phyloP scores from a whole-genome alignment of 106 monocot genomes.

The Iris macrosiphon region DNA sequence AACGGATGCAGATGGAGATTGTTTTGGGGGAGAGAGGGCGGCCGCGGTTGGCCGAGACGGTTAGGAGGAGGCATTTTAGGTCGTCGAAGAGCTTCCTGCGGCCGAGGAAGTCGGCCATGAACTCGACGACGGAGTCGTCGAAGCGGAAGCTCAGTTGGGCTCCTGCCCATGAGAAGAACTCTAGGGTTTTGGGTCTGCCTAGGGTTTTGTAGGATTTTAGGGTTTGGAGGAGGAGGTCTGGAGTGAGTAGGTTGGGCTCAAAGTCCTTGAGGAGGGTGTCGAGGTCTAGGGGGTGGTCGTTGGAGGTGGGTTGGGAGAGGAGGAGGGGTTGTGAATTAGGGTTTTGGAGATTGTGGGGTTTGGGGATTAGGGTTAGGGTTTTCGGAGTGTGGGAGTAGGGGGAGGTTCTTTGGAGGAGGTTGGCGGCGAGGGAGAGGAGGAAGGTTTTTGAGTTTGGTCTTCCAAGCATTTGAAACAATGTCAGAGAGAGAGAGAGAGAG shows the following conservation, averaged over 20 bases:
- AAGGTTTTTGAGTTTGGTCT: too few relatives aligned
- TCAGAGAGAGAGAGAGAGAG: too few relatives aligned
- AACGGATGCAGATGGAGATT: slow-evolving; percentile 22
- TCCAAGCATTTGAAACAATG: too few relatives aligned
- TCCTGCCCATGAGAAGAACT: slow-evolving; percentile 46
- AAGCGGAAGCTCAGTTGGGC: slow-evolving; percentile 24
- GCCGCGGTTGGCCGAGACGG: slow-evolving; percentile 12
- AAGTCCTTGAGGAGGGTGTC: slow-evolving; percentile 14
- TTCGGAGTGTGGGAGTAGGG: too few relatives aligned
- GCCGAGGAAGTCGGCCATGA: slow-evolving; percentile 38
- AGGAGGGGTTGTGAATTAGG: slow-evolving; percentile 11
- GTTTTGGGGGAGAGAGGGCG: slow-evolving; percentile 14
- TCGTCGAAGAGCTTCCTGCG: slow-evolving; percentile 39
- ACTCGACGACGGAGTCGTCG: slow-evolving; percentile 35
- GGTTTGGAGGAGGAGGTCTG: slow-evolving; percentile 17
- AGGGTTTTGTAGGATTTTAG: slow-evolving; percentile 14
- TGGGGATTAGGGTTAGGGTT: too few relatives aligned
- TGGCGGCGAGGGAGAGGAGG: too few relatives aligned
- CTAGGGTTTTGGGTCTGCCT: slow-evolving; percentile 21
- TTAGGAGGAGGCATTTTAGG: slow-evolving; percentile 26
- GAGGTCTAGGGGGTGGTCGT: neutral
- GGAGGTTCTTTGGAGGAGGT: too few relatives aligned
- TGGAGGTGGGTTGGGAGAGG: slow-evolving; percentile 19
- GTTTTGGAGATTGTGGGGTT: too few relatives aligned
- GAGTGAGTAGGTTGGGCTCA: slow-evolving; percentile 16